phyloP scores from a whole-genome alignment of 2,329 filamentous ascomycete genomes.

The Diaporthe australafricana region DNA sequence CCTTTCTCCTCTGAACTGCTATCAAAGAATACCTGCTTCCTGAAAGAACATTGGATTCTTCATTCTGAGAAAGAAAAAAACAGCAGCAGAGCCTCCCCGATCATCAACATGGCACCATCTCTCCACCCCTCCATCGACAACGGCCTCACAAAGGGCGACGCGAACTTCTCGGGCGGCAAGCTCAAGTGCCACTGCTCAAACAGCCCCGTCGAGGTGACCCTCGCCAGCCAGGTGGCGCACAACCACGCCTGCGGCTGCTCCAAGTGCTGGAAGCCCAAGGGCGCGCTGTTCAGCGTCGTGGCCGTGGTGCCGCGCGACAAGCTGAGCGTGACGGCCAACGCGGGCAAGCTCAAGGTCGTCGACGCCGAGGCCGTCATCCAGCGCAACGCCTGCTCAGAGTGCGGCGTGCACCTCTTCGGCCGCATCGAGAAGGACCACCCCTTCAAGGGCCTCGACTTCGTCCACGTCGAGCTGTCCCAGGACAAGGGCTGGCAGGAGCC shows the following conservation, averaged over 20 bases:
- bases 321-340: slow-evolving; percentile 68
- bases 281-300: slow-evolving; percentile 73
- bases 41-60: background rate
- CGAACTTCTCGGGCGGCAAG: slow-evolving; percentile 68
- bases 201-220: slow-evolving; percentile 67
- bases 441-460: slow-evolving; percentile 77
- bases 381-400: slow-evolving; percentile 70
- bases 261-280: slow-evolving; percentile 77
- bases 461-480: slow-evolving; percentile 71
- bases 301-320: slow-evolving; percentile 69
- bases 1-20: background rate
- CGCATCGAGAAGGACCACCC: slow-evolving; percentile 73
- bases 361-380: slow-evolving; percentile 69
- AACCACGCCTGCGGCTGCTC: slow-evolving; percentile 80
- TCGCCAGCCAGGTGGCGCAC: slow-evolving; percentile 70
- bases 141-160: slow-evolving; percentile 66
- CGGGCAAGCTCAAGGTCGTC: slow-evolving; percentile 66
- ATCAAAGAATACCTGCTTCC: no score
- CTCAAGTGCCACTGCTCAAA: slow-evolving; percentile 70
- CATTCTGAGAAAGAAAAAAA: background rate
- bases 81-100: background rate
- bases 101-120: slow-evolving; percentile 50
- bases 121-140: slow-evolving; percentile 74
- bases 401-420: slow-evolving; percentile 72
- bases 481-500: slow-evolving; percentile 77